Evolutionary conservation across 2,329 filamentous ascomycete species (phyloP), one percentile per base, ranked within the genome.

Genomic region (Monosporascus ibericus): DNA sequence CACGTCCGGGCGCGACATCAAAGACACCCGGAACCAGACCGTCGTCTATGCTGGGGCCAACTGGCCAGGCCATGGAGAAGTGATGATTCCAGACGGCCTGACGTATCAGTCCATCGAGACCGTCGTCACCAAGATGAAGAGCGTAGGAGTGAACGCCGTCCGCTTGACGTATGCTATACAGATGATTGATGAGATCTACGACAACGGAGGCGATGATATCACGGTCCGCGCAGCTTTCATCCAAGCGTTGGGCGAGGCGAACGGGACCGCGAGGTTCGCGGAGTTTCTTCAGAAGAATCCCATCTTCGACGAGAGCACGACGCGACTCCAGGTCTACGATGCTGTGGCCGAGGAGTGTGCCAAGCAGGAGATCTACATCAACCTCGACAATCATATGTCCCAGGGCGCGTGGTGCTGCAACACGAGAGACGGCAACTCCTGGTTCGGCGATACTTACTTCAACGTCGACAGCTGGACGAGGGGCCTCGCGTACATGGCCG

Each of bases 51-150:
- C 77, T 4, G 81, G 82, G 0, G 74, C 75, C 14, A 86, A 86
- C 58, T 86, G 82, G 82, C 80, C 82, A 0, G 82, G 81, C 1
- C 76, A 79, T 17, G 75, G 74, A 44, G 81, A 84, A 44, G 74
- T 78, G n/a, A 85, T 86, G 82, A 72, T 86, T 1, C 82, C 82
- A 0, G 82, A 86, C 57, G 83, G 83, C 3, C 72, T 86, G 2
- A 81, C 84, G 62, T 84, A 84, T 65, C 75, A 77, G 37, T 84
- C 81, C 0, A 72, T 86, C 47, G 68, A 72, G 38, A 68, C 66
- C 7, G 78, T 86, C 37, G 75, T 84, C 0, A 66, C 74, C 3
- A 77, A 77, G 66, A 74, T 85, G 60, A 83, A 82, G 60, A 75
- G 75, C 53, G 62, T 84, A 0, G 82, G 81, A 17, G 80, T 86